A percentile compares a stretch with the other conserved stretches of the same genome.
phyloP scores from a whole-genome alignment of 2,329 filamentous ascomycete species.

The Cordyceps sp. region DNA sequence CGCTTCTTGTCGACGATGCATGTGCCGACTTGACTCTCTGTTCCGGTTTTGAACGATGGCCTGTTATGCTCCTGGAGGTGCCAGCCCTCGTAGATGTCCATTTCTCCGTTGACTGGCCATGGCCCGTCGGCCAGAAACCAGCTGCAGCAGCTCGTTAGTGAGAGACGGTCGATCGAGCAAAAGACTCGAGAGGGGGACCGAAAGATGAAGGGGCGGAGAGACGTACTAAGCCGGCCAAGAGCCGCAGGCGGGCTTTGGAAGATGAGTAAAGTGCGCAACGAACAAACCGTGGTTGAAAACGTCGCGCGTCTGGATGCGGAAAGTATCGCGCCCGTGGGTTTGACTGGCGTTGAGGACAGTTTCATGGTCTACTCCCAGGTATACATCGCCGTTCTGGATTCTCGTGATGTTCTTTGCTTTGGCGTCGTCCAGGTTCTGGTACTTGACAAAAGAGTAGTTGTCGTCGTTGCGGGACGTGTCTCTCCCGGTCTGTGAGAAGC shows the following conservation, averaged over 20 bases:
- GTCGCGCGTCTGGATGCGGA: conserved; percentile 47
- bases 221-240: conserved; percentile 50
- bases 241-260: conserved; percentile 49
- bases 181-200: conserved; percentile 3
- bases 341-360: conserved; percentile 5
- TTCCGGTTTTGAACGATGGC: background rate
- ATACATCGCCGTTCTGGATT: conserved; percentile 12
- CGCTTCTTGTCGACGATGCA: too few relatives aligned
- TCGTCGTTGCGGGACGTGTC: too few relatives aligned
- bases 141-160: too few relatives aligned
- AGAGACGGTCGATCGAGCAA: background rate
- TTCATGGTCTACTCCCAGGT: conserved; percentile 17
- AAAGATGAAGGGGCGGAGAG: too few relatives aligned
- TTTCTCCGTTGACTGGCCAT: background rate
- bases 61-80: background rate
- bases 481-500: too few relatives aligned
- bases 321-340: conserved; percentile 27
- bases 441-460: conserved; percentile 28
- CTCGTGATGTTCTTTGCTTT: conserved; percentile 12
- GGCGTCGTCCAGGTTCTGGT: conserved; percentile 16
- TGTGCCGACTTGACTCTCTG: background rate
- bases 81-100: background rate
- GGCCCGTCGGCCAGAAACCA: background rate
- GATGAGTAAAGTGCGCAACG: conserved; percentile 28
- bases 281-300: conserved; percentile 48